Evolutionary conservation across 2,329 filamentous ascomycete genomes (phyloP).

Genomic region (Pseudogymnoascus sp.): DNA sequence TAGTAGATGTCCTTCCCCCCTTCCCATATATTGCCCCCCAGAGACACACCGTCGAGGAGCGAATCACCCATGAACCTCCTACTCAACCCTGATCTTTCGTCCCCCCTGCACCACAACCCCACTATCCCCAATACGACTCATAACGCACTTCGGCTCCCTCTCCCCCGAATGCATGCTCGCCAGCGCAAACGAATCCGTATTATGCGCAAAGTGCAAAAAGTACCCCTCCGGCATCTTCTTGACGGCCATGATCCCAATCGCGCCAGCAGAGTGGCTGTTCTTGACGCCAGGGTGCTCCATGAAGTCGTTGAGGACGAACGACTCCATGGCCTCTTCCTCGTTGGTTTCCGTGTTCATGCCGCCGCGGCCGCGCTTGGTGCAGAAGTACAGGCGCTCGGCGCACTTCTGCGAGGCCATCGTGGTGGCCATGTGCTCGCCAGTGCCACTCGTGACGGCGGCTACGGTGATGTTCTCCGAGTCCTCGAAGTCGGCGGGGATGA

Average conservation of each 20-base stretch:
- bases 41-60: background rate
- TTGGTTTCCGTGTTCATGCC: constrained; percentile 58
- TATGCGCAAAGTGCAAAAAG: constrained; percentile 89
- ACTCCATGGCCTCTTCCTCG: constrained; percentile 69
- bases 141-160: constrained; percentile 66
- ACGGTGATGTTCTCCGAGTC: constrained; percentile 64
- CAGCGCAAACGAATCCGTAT: constrained; percentile 81
- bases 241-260: constrained; percentile 83
- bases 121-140: constrained; percentile 56
- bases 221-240: constrained; percentile 73
- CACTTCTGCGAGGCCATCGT: constrained; percentile 84
- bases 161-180: constrained; percentile 83
- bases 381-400: constrained; percentile 74
- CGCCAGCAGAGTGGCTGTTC: constrained; percentile 70
- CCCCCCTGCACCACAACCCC: constrained; percentile 25
- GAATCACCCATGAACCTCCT: background rate
- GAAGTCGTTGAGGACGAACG: constrained; percentile 82
- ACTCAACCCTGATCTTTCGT: constrained; percentile 23
- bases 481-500: constrained; percentile 66
- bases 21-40: background rate
- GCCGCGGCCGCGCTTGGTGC: constrained; percentile 48
- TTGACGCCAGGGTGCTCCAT: constrained; percentile 83
- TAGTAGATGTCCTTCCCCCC: background rate
- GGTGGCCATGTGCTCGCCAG: constrained; percentile 95
- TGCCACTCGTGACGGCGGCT: constrained; percentile 84